phyloP scores from a whole-genome alignment of 2,329 filamentous ascomycete genomes.

The Botryotinia globosa region DNA sequence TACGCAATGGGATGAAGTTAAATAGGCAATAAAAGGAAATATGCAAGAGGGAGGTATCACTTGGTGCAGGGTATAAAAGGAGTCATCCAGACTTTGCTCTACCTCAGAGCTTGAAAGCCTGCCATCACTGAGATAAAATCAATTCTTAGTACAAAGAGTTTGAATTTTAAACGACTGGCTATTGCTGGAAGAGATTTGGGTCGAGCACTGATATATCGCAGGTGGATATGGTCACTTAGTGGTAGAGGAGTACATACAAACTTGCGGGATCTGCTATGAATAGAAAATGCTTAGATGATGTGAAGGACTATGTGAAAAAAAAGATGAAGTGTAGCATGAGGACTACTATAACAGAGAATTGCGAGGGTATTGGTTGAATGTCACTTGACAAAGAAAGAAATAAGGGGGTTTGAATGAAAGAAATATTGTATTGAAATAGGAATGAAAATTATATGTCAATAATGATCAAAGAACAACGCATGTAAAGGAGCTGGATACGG shows the following conservation, averaged over 20 bases:
- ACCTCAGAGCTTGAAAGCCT: not conserved
- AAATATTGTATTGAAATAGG: not conserved
- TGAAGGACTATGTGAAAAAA: not conserved
- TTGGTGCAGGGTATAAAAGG: not conserved
- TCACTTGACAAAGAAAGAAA: not conserved
- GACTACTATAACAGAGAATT: not conserved
- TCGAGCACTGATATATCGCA: not conserved
- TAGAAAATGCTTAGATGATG: not conserved
- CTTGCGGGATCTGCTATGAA: not conserved
- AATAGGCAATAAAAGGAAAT: too few relatives aligned
- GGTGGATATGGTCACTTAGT: not conserved
- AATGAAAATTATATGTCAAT: not conserved
- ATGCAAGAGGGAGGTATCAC: not conserved
- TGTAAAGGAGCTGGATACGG: accelerated
- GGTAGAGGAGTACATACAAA: not conserved
- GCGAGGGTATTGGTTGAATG: not conserved
- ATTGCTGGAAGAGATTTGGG: not conserved
- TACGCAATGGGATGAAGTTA: not conserved
- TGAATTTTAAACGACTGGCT: not conserved
- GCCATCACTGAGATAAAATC: not conserved
- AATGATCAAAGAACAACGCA: not conserved
- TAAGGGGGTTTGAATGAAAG: not conserved
- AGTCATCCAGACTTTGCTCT: not conserved
- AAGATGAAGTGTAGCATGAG: not conserved
- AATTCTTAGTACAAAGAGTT: not conserved